phyloP scores from a whole-genome alignment of 1,284 basidiomycete genomes.

The Cutaneotrichosporon cavernicola region DNA sequence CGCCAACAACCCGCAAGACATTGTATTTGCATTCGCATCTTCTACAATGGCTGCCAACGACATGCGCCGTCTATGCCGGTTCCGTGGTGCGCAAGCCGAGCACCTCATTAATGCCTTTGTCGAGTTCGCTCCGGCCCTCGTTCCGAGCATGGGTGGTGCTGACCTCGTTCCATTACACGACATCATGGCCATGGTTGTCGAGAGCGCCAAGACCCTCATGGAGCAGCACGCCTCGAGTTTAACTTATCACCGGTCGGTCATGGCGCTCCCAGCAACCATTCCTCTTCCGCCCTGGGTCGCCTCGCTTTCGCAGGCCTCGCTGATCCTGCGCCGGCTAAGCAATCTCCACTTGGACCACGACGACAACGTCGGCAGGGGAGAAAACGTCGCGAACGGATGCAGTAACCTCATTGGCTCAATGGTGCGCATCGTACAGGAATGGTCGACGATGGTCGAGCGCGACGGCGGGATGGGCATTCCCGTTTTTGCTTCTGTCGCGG shows the following conservation, averaged over 20 bases:
- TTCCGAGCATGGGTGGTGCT: slow-evolving; percentile 17
- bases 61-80: slow-evolving; percentile 35
- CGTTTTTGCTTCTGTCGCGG: not conserved
- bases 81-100: slow-evolving; percentile 37
- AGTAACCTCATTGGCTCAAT: slow-evolving; percentile 46
- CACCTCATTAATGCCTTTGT: slow-evolving; percentile 31
- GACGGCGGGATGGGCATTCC: slow-evolving; percentile 12
- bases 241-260: slow-evolving; percentile 24
- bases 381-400: slow-evolving; percentile 40
- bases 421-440: slow-evolving; percentile 36
- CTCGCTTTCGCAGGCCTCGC: slow-evolving; percentile 29
- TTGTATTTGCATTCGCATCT: slow-evolving; percentile 30
- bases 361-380: slow-evolving; percentile 19
- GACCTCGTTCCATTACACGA: slow-evolving; percentile 39
- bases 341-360: slow-evolving; percentile 17
- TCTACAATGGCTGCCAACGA: slow-evolving; percentile 25
- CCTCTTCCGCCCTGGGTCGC: slow-evolving; percentile 31
- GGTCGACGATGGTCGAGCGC: slow-evolving; percentile 29
- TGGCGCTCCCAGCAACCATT: slow-evolving; percentile 19
- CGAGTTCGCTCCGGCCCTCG: slow-evolving; percentile 28
- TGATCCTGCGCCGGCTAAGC: slow-evolving; percentile 22
- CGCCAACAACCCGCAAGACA: slow-evolving; percentile 37
- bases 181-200: slow-evolving; percentile 35
- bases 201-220: slow-evolving; percentile 42
- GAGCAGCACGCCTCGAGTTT: slow-evolving; percentile 41